These are phyloP conservation scores for Gyromitra esculenta DNA, from an alignment of 2,329 filamentous ascomycete species.

Conservation along the genomic window DNA sequence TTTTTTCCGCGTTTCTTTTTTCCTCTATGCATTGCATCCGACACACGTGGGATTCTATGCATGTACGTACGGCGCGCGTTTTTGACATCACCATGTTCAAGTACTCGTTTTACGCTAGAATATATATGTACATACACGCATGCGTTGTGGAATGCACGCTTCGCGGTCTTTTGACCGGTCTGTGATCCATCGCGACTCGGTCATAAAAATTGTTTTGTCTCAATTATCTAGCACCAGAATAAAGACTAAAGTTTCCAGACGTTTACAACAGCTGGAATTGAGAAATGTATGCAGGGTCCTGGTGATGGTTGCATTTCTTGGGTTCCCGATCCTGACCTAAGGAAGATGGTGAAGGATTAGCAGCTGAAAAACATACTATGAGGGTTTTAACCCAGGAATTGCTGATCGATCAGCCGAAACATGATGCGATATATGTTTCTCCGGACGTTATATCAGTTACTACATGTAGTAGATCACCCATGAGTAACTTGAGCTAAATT, in stretches of 20 bases:
- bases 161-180: background rate
- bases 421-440: too few species aligned
- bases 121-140: background rate
- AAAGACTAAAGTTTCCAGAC: slow-evolving; percentile 14
- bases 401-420: too few species aligned
- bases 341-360: background rate
- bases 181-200: slow-evolving; percentile 6
- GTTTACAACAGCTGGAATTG: background rate
- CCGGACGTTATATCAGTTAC: too few species aligned
- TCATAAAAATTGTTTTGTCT: background rate
- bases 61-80: background rate
- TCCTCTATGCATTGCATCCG: background rate
- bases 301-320: background rate
- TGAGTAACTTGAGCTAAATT: too few species aligned
- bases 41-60: background rate
- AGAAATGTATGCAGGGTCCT: background rate
- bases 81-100: slow-evolving; percentile 5
- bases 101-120: background rate
- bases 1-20: background rate
- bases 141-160: background rate
- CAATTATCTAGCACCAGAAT: background rate
- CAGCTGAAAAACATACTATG: background rate
- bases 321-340: background rate
- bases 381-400: too few species aligned
- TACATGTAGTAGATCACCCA: too few species aligned